Evolutionary conservation across 2,329 filamentous ascomycete species (phyloP).

Genomic region (Trichoderma polysporum): DNA sequence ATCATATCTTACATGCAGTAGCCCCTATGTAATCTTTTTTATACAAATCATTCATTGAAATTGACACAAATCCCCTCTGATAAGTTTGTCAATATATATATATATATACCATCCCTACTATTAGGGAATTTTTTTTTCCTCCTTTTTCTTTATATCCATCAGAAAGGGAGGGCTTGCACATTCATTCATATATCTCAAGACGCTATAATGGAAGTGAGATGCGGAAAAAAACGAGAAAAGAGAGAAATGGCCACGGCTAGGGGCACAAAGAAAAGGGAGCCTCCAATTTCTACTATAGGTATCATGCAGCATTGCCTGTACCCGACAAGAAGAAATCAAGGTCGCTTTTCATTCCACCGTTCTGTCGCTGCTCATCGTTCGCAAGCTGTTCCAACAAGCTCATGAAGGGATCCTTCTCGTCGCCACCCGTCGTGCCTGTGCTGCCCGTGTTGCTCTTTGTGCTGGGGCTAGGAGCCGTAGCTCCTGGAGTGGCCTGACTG

Average conservation of each 20-base stretch:
- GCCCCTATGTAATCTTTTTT: background rate
- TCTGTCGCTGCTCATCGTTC: slow-evolving; percentile 67
- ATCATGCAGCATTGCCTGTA: slow-evolving; percentile 19
- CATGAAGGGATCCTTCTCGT: slow-evolving; percentile 80
- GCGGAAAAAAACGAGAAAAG: background rate
- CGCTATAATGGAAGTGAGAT: background rate
- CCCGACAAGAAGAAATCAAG: slow-evolving; percentile 70
- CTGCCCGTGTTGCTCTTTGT: slow-evolving; percentile 51
- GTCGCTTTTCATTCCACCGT: slow-evolving; percentile 67
- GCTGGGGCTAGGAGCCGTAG: slow-evolving; percentile 41
- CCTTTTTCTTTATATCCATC: background rate
- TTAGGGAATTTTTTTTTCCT: background rate
- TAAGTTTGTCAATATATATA: background rate
- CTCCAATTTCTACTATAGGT: background rate
- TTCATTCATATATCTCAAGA: background rate
- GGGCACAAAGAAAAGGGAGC: too few relatives aligned
- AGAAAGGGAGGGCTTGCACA: background rate
- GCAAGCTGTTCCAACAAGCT: slow-evolving; percentile 77
- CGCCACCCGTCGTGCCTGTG: slow-evolving; percentile 44
- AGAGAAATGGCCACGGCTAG: background rate
- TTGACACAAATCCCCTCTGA: background rate
- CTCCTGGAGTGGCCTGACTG: slow-evolving; percentile 23
- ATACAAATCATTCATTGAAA: background rate
- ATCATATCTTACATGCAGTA: slow-evolving; percentile 2
- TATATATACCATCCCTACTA: background rate